These are phyloP conservation scores for Cutaneotrichosporon cavernicola DNA, from an alignment of 1,284 basidiomycete genomes.

Conservation along the genomic window DNA sequence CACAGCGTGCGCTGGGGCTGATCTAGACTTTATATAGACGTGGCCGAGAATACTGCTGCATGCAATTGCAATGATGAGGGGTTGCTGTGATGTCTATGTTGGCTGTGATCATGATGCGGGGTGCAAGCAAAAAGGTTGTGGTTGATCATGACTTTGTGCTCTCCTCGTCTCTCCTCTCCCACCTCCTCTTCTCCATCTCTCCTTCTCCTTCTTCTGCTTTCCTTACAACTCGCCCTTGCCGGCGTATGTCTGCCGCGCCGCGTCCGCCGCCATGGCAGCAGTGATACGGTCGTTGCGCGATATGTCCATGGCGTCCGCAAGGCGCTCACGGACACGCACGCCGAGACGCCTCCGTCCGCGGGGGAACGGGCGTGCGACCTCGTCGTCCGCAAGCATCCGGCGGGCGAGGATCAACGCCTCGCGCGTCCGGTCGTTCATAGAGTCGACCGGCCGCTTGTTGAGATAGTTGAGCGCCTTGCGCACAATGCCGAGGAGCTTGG, in stretches of 20 bases:
- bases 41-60: neutral
- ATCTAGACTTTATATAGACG: slow-evolving; percentile 10
- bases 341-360: slow-evolving; percentile 5
- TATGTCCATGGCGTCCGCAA: slow-evolving; percentile 5
- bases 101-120: slow-evolving; percentile 3
- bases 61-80: slow-evolving; percentile 3
- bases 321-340: neutral
- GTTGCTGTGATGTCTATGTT: slow-evolving; percentile 2
- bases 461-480: slow-evolving; percentile 19
- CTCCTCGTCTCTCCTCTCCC: neutral
- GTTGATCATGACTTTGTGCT: neutral
- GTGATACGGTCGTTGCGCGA: slow-evolving; percentile 2
- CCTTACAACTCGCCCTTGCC: neutral
- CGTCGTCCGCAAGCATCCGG: slow-evolving; percentile 22
- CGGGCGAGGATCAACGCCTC: slow-evolving; percentile 12
- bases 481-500: slow-evolving; percentile 9
- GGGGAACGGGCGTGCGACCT: slow-evolving; percentile 7
- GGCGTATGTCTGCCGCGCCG: neutral
- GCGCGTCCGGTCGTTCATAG: slow-evolving; percentile 6
- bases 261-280: neutral
- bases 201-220: slow-evolving; percentile 5
- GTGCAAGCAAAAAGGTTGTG: slow-evolving; percentile 1
- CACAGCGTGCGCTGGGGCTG: slow-evolving; percentile 40
- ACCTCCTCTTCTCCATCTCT: neutral
- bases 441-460: slow-evolving; percentile 2